A percentile compares a stretch with the other conserved stretches of the same genome.
Evolutionary conservation across 2,329 filamentous ascomycete species (phyloP).

Genomic region (Tolypocladium amazonense): DNA sequence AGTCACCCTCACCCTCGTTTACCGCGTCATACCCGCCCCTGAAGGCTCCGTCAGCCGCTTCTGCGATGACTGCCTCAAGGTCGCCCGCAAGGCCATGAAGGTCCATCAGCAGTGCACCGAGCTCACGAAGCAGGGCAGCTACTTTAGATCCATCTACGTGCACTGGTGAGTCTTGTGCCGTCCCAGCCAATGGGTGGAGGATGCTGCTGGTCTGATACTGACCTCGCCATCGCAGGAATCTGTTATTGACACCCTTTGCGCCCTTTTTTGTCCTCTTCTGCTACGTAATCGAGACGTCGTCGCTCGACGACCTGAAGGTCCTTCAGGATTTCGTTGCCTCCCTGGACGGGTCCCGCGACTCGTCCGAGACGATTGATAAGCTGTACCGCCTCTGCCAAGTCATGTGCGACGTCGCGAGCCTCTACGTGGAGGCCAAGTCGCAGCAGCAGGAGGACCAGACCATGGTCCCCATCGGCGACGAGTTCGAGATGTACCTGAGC

Average conservation of each 20-base stretch:
- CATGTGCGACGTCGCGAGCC: conserved; percentile 47
- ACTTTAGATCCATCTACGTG: conserved; percentile 35
- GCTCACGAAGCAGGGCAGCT: conserved; percentile 26
- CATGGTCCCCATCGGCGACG: conserved; percentile 40
- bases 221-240: conserved; percentile 27
- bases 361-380: conserved; percentile 49
- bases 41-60: conserved; percentile 32
- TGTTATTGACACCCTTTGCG: conserved; percentile 46
- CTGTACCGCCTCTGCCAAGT: conserved; percentile 52
- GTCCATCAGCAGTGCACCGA: conserved; percentile 34
- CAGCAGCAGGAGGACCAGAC: conserved; percentile 33
- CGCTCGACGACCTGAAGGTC: conserved; percentile 40
- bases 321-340: conserved; percentile 47
- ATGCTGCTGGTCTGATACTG: background rate
- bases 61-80: conserved; percentile 36
- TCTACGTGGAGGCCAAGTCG: conserved; percentile 52
- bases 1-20: conserved; percentile 38
- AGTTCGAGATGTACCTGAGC: conserved; percentile 55
- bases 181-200: background rate
- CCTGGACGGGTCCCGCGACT: conserved; percentile 36
- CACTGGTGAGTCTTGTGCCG: conserved; percentile 31
- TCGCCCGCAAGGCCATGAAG: conserved; percentile 36
- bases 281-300: conserved; percentile 43
- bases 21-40: conserved; percentile 38
- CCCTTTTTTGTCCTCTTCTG: conserved; percentile 51